A percentile compares a stretch with the other conserved stretches of the same genome.
Evolutionary conservation across 371 early-diverging fungal genomes (phyloP).

Genomic region (Syncephalastrum monosporum): DNA sequence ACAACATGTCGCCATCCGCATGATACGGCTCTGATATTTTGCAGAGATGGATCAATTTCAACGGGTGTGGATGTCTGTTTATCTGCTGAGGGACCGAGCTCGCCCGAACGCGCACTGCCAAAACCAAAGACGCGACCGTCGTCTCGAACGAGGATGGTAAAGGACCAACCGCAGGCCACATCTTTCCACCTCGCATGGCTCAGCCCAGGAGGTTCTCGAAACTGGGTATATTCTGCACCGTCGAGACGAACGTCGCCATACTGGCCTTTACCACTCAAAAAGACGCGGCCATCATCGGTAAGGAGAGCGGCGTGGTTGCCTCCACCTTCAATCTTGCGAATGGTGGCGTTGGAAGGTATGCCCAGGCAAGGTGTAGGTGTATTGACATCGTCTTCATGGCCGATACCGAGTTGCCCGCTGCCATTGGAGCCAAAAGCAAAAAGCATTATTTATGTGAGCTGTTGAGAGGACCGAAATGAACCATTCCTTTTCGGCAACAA

Average conservation of each 20-base stretch:
- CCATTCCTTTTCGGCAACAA: no score
- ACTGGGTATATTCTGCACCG: not conserved
- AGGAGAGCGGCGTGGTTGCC: slow-evolving; percentile 66
- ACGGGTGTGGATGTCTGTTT: slow-evolving; percentile 11
- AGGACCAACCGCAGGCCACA: slow-evolving; percentile 64
- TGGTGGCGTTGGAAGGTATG: slow-evolving; percentile 19
- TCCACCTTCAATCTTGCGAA: slow-evolving; percentile 49
- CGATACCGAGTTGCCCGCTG: slow-evolving; percentile 62
- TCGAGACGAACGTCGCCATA: slow-evolving; percentile 15
- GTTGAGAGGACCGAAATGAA: no score
- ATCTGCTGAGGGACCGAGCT: slow-evolving; percentile 28
- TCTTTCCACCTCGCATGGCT: slow-evolving; percentile 30
- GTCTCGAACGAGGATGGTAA: slow-evolving; percentile 39
- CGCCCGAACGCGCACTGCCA: slow-evolving; percentile 54
- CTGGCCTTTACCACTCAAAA: not conserved
- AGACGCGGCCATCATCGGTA: slow-evolving; percentile 27
- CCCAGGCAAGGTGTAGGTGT: slow-evolving; percentile 27
- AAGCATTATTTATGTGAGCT: no score
- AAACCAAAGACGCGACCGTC: slow-evolving; percentile 40
- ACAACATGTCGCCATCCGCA: slow-evolving; percentile 69
- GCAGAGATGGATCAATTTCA: slow-evolving; percentile 10
- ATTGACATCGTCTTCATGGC: slow-evolving; percentile 41
- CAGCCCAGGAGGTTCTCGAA: not conserved
- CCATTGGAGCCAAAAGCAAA: slow-evolving; percentile 66
- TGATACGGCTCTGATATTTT: slow-evolving; percentile 38